phyloP scores from a whole-genome alignment of 2,329 filamentous ascomycete genomes.

The Zymoseptoria passerinii region DNA sequence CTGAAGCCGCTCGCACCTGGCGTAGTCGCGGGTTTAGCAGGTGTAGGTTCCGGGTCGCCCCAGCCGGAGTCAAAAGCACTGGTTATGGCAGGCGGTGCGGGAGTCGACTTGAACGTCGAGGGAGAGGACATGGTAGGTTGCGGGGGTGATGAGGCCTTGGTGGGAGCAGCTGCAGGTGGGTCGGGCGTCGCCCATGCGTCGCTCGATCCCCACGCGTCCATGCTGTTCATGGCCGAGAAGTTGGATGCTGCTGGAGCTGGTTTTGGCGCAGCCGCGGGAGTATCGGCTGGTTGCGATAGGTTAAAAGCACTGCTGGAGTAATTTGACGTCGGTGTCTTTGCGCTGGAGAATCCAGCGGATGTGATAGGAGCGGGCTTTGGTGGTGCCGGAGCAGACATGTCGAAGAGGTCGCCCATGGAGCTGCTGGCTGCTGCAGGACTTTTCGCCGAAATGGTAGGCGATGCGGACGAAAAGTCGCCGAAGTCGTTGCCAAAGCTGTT shows the following conservation, averaged over 20 bases:
- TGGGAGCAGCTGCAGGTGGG: slow-evolving; percentile 32
- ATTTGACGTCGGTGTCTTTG: slow-evolving; percentile 22
- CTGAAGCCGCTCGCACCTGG: slow-evolving; percentile 30
- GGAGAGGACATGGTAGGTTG: slow-evolving; percentile 32
- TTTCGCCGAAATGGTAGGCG: slow-evolving; percentile 33
- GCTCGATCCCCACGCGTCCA: slow-evolving; percentile 74
- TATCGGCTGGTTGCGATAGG: slow-evolving; percentile 48
- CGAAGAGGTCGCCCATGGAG: slow-evolving; percentile 69
- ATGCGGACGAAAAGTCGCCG: slow-evolving; percentile 56
- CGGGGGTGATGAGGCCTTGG: slow-evolving; percentile 29
- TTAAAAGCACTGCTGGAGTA: slow-evolving; percentile 62
- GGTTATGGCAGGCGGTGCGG: slow-evolving; percentile 15
- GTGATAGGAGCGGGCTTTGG: slow-evolving; percentile 28
- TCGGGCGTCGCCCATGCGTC: slow-evolving; percentile 73
- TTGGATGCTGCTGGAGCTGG: slow-evolving; percentile 27
- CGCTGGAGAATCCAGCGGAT: slow-evolving; percentile 11
- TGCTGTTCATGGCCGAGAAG: slow-evolving; percentile 40
- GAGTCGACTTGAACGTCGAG: slow-evolving; percentile 37
- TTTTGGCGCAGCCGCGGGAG: slow-evolving; percentile 30
- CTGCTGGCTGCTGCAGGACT: slow-evolving; percentile 42
- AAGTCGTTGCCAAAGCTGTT: slow-evolving; percentile 25
- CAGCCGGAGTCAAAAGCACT: slow-evolving; percentile 44
- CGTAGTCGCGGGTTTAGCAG: slow-evolving; percentile 26
- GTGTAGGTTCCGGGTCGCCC: slow-evolving; percentile 52
- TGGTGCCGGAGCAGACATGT: slow-evolving; percentile 47